phyloP scores from a whole-genome alignment of 805 yeast species.

The Millerago galiae region DNA sequence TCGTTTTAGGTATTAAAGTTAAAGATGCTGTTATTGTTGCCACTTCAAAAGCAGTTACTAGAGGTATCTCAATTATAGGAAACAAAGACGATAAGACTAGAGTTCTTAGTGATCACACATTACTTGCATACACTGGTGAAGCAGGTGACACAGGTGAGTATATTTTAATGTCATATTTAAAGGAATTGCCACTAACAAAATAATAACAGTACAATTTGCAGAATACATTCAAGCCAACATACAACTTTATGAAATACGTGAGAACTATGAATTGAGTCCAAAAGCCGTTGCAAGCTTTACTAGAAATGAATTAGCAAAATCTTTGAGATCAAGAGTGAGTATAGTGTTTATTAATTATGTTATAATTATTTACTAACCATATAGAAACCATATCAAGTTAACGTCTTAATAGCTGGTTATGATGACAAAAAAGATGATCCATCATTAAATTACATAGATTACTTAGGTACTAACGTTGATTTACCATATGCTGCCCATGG shows the following conservation, averaged over 20 bases:
- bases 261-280: slow-evolving; percentile 74
- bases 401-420: slow-evolving; percentile 81
- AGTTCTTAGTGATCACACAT: slow-evolving; percentile 61
- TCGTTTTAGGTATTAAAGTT: slow-evolving; percentile 79
- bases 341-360: no score
- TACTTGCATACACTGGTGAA: slow-evolving; percentile 91
- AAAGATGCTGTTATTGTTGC: slow-evolving; percentile 79
- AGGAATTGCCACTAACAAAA: slow-evolving; percentile 12
- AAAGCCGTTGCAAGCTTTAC: slow-evolving; percentile 84
- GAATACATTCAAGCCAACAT: slow-evolving; percentile 91
- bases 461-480: slow-evolving; percentile 84
- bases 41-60: slow-evolving; percentile 89
- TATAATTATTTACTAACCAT: slow-evolving; percentile 6
- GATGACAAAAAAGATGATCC: slow-evolving; percentile 57
- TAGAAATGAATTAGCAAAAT: slow-evolving; percentile 80
- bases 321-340: slow-evolving; percentile 70
- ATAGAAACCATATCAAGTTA: slow-evolving; percentile 87
- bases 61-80: slow-evolving; percentile 81
- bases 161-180: not conserved
- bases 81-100: slow-evolving; percentile 78
- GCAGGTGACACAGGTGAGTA: slow-evolving; percentile 75
- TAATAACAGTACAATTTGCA: slow-evolving; percentile 65
- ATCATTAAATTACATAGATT: slow-evolving; percentile 82
- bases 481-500: slow-evolving; percentile 98
- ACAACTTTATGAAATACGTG: slow-evolving; percentile 81